Conservation (phyloP, 169 alveolate species). For the Eimeria falciformis region DNA sequence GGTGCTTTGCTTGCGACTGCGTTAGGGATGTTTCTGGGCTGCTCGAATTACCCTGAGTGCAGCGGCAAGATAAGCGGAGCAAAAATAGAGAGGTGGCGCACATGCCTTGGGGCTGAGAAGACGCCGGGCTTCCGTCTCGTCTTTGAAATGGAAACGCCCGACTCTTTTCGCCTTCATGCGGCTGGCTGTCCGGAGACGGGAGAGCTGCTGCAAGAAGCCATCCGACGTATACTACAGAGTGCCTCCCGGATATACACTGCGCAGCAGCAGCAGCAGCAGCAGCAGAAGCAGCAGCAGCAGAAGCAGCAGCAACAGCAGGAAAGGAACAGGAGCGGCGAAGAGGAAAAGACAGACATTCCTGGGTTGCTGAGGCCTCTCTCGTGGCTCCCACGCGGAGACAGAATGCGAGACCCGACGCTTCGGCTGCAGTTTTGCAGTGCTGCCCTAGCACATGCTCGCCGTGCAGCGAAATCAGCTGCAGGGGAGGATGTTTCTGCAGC, state of each 20-base stretch:
- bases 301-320: constrained; percentile 45
- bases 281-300: constrained; percentile 52
- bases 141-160: constrained; percentile 67
- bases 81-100: constrained; percentile 74
- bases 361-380: constrained; percentile 62
- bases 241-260: constrained; percentile 55
- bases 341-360: constrained; percentile 23
- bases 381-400: constrained; percentile 74
- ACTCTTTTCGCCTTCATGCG: constrained; percentile 71
- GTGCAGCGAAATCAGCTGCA: background rate
- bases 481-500: background rate
- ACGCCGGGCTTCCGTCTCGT: constrained; percentile 15
- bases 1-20: constrained; percentile 13
- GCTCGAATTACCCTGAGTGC: constrained; percentile 60
- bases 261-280: constrained; percentile 56
- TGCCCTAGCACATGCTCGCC: constrained; percentile 6
- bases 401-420: constrained; percentile 30
- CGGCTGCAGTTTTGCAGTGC: constrained; percentile 44
- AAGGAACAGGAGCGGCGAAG: background rate
- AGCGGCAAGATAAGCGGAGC: constrained; percentile 69
- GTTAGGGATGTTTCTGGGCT: constrained; percentile 75
- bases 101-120: constrained; percentile 19
- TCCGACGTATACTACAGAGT: constrained; percentile 36
- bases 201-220: constrained; percentile 54
- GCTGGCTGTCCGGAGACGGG: constrained; percentile 72